Evolutionary conservation across 768 basidiomycete genomes (phyloP).

Genomic region (Coprinellus micaceus): DNA sequence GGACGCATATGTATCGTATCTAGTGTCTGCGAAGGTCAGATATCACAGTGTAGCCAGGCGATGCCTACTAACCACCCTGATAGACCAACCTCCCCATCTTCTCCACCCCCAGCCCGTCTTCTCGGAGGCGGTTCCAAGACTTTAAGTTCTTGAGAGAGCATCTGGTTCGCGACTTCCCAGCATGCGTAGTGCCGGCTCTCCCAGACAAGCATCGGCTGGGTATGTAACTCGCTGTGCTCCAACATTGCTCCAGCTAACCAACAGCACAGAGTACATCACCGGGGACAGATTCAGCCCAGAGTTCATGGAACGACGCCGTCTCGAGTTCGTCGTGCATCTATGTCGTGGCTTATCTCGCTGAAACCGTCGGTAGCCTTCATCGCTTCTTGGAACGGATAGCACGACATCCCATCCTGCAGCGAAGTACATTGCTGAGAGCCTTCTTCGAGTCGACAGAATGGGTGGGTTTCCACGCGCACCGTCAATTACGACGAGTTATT

Average conservation of each 20-base stretch:
- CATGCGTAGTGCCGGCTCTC: conserved; percentile 94
- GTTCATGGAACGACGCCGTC: conserved; percentile 89
- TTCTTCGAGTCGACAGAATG: conserved; percentile 99
- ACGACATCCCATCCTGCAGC: conserved; percentile 91
- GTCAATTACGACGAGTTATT: conserved; percentile 6
- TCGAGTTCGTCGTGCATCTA: conserved; percentile 59
- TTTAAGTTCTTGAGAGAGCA: conserved; percentile 92
- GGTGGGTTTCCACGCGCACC: conserved; percentile 47
- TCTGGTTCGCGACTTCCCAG: conserved; percentile 88
- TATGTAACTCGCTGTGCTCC: conserved; percentile 25
- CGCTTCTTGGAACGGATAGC: conserved; percentile 87
- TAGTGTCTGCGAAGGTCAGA: conserved; percentile 79
- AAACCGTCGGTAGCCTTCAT: conserved; percentile 63
- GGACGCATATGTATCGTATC: conserved; percentile 94
- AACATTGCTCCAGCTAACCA: not conserved
- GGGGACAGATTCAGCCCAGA: conserved; percentile 97
- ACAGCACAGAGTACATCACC: conserved; percentile 81
- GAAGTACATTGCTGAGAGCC: conserved; percentile 85
- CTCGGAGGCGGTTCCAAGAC: conserved; percentile 92
- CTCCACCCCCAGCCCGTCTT: conserved; percentile 66
- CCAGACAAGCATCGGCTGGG: conserved; percentile 97
- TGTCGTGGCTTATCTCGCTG: not conserved
- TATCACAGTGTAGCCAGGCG: not conserved
- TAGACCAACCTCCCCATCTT: conserved; percentile 92
- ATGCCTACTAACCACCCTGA: not conserved